Percentiles rank a stretch among this genome's conserved stretches.
phyloP scores from a whole-genome alignment of 495 filamentous ascomycete genomes.

The Xylaria acuta region DNA sequence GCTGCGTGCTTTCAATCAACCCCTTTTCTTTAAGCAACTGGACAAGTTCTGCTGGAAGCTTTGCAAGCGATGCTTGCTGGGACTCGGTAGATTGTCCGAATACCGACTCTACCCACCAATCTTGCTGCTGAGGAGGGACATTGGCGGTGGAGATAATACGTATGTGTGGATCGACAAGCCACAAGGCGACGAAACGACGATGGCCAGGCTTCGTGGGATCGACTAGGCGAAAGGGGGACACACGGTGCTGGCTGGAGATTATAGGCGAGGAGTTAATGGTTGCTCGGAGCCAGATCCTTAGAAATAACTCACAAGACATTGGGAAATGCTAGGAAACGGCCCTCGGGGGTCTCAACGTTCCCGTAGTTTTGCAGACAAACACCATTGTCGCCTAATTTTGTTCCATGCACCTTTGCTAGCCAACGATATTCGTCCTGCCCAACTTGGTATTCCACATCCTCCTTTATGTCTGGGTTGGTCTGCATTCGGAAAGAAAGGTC shows the following conservation, averaged over 20 bases:
- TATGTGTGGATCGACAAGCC: conserved; percentile 60
- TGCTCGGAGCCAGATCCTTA: background rate
- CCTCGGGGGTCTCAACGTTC: conserved; percentile 41
- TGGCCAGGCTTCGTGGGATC: conserved; percentile 61
- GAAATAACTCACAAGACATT: conserved; percentile 44
- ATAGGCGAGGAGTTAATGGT: background rate
- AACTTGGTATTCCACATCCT: background rate
- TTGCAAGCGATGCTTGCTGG: conserved; percentile 13
- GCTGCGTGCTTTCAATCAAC: conserved; percentile 32
- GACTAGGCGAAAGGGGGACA: conserved; percentile 53
- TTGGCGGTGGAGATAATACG: conserved; percentile 62
- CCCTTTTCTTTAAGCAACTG: conserved; percentile 47
- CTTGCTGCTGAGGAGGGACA: conserved; percentile 58
- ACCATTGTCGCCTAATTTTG: conserved; percentile 3
- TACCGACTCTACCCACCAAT: conserved; percentile 51
- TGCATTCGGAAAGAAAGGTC: conserved; percentile 60
- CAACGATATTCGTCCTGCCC: conserved; percentile 34
- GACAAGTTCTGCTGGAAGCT: conserved; percentile 36
- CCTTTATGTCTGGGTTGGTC: conserved; percentile 38
- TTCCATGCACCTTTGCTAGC: conserved; percentile 39
- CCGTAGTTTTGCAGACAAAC: conserved; percentile 42
- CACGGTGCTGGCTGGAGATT: conserved; percentile 53
- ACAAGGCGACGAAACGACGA: conserved; percentile 62
- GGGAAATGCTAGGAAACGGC: conserved; percentile 47
- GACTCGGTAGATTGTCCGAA: conserved; percentile 29